Percentiles rank a stretch among this genome's conserved stretches.
These are phyloP conservation scores for Dictyostelium citrinum DNA, from an alignment of 78 protist species.

Conservation along the genomic window DNA sequence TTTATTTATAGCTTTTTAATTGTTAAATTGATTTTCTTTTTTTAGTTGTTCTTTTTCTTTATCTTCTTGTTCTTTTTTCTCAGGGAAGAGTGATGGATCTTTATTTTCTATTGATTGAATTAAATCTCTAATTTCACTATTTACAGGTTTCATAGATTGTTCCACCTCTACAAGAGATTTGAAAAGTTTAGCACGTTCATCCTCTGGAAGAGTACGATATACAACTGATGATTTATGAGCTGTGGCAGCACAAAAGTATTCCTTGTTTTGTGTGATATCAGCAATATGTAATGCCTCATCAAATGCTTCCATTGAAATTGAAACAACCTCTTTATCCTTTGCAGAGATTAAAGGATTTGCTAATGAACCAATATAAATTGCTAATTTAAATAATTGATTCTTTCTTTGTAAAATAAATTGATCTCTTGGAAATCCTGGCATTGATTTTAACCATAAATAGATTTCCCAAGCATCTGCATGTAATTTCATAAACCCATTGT, in stretches of 20 bases:
- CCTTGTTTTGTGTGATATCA: slow-evolving; percentile 31
- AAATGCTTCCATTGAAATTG: slow-evolving; percentile 63
- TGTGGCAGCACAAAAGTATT: slow-evolving; percentile 56
- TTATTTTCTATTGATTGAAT: slow-evolving; percentile 51
- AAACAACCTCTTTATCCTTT: slow-evolving; percentile 28
- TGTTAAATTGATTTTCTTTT: no score
- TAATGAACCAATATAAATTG: slow-evolving; percentile 39
- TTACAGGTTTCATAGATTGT: slow-evolving; percentile 14
- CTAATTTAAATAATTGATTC: slow-evolving; percentile 16
- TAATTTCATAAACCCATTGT: slow-evolving; percentile 43
- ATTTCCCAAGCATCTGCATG: slow-evolving; percentile 55
- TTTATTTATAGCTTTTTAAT: no score
- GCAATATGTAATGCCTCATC: slow-evolving; percentile 67
- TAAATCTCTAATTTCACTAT: slow-evolving; percentile 57
- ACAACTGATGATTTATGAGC: slow-evolving; percentile 59
- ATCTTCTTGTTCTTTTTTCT: slow-evolving; percentile 40
- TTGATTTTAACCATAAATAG: slow-evolving; percentile 50
- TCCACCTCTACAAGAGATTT: slow-evolving; percentile 17
- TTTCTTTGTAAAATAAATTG: slow-evolving; percentile 18
- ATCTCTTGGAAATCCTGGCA: slow-evolving; percentile 32
- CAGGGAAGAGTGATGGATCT: slow-evolving; percentile 41
- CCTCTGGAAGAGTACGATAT: slow-evolving; percentile 43
- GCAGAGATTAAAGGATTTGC: slow-evolving; percentile 61
- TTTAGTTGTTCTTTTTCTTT: background rate
- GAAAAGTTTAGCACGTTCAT: slow-evolving; percentile 7